Base-by-base conservation (phyloP, 1,139 yeast species). In the Blastobotrys buckinghamii region DNA sequence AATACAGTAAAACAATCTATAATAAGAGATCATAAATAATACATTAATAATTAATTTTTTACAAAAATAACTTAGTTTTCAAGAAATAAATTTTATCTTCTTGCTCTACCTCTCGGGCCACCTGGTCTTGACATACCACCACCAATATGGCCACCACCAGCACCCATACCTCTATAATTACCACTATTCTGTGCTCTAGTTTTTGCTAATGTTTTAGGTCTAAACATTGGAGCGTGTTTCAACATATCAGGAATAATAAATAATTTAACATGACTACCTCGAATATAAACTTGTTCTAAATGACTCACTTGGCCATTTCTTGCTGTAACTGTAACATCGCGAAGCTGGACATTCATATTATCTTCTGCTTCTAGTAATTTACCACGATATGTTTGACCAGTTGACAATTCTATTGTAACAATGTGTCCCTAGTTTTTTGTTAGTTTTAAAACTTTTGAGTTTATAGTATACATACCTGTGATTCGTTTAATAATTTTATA, bases 231-330 rank as follows among this genome's bases (percentile, higher is more conserved):
- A 0, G 97, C 96, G 63, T 86, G 66, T 59, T 65, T 63, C 51
- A 92, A 75, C 68, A 89, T 83, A 52, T 92, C 97, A 0, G 98
- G 98, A 13, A 92, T 82, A 30, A 83, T 79, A 55, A 92, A 77
- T 66, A 88, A 84, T 55, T 92, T 77, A 35, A 92, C 81, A 71
- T 86, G 92, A 2, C 96, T 86, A 1, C 98, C 98, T 60, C 98
- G 77, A 2, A 92, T 81, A 64, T 87, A 90, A 2, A 89, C 95
- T 59, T 85, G 90, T 55, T 84, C 89, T 75, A 88, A 76, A 59
- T 84, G 85, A 6, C 84, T 73, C 5, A 86, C 84, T 41, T 76
- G 72, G 2, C 97, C 96, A 48, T 88, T 84, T 44, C 81, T 69
- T 39, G 81, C 80, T 0, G 96, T 89, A 44, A 85, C 81, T 1